Evolutionary conservation across 176 grass and related monocot species (phyloP).

Genomic region (Oryza glaberrima): DNA sequence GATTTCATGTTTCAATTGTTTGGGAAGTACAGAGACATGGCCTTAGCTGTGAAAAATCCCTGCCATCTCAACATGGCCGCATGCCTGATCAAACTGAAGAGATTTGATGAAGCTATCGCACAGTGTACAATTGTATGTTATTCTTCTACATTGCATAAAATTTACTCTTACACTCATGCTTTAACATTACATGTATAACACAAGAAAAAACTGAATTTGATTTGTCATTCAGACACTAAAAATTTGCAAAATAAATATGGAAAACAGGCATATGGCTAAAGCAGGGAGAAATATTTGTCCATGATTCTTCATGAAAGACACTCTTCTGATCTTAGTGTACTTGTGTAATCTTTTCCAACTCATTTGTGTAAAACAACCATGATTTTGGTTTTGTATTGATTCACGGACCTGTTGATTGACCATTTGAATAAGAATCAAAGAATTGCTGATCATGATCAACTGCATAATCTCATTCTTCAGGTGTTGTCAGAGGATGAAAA

Average conservation of each 20-base stretch:
- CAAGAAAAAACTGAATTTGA: background rate
- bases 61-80: constrained; percentile 96
- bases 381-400: background rate
- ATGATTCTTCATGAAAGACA: background rate
- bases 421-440: background rate
- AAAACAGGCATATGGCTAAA: background rate
- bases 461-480: constrained; percentile 45
- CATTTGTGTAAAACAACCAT: background rate
- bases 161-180: background rate
- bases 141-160: background rate
- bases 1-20: constrained; percentile 99
- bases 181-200: background rate
- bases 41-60: constrained; percentile 91
- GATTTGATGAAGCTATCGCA: constrained; percentile 73
- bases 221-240: background rate
- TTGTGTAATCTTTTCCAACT: constrained; percentile 22
- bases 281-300: background rate
- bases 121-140: constrained; percentile 81
- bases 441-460: background rate
- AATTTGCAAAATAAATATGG: background rate
- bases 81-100: constrained; percentile 83
- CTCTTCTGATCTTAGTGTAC: background rate
- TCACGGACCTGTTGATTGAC: background rate
- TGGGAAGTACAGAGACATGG: constrained; percentile 98
- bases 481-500: constrained; percentile 88